Conservation (phyloP, 208 protist species). For the Trypanosoma cruzi region DNA sequence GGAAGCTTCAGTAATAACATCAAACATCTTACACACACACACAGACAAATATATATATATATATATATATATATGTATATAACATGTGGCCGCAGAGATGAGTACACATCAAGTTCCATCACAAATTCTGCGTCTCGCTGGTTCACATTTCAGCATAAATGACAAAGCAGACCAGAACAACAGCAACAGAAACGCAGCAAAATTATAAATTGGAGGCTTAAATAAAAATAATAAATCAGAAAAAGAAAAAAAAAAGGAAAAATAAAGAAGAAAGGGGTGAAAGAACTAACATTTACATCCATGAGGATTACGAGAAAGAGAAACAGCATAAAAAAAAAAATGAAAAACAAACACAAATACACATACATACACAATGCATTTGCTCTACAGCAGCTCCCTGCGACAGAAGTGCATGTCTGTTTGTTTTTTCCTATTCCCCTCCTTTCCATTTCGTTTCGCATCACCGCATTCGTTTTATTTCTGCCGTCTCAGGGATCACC, state of each 20-base stretch:
- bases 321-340: conserved; percentile 1
- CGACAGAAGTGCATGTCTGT: background rate
- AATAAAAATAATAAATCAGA: too few relatives aligned
- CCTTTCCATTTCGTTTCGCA: background rate
- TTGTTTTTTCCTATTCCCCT: background rate
- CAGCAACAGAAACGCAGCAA: too few relatives aligned
- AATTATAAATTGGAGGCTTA: too few relatives aligned
- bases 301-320: background rate
- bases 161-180: background rate
- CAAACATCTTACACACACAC: too few relatives aligned
- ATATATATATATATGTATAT: too few relatives aligned
- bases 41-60: too few relatives aligned
- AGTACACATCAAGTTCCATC: background rate
- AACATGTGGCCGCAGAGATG: too few relatives aligned
- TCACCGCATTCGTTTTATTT: background rate
- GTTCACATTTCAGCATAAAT: background rate
- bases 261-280: background rate
- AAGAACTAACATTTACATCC: background rate
- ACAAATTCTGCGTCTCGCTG: background rate
- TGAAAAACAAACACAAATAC: background rate
- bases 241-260: too few relatives aligned
- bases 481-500: conserved; percentile 4
- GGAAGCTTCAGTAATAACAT: background rate
- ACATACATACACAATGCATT: too few relatives aligned
- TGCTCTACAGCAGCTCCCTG: too few relatives aligned